Evolutionary conservation across 345 rosid genomes (phyloP).

Genomic region (Moricandia moricandioides): DNA sequence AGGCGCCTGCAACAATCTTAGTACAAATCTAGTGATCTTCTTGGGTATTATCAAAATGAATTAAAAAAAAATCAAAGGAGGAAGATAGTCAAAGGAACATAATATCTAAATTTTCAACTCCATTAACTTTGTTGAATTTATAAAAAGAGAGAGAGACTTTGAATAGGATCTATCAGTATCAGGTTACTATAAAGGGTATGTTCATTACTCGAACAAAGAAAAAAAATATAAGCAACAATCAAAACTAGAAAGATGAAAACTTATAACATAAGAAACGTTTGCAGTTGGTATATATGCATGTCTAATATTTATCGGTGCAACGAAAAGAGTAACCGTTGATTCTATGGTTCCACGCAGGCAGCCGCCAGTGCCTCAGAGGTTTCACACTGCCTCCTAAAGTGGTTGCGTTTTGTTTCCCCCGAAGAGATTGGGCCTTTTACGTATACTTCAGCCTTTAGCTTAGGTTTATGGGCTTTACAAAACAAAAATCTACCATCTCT

Average conservation of each 20-base stretch:
- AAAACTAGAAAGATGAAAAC: background rate
- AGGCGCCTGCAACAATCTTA: conserved; percentile 19
- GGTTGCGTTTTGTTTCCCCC: background rate
- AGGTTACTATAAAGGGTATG: conserved; percentile 10
- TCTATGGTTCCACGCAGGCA: background rate
- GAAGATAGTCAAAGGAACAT: conserved; percentile 35
- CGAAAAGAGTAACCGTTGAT: background rate
- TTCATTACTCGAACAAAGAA: conserved; percentile 17
- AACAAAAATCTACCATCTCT: no score
- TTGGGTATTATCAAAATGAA: background rate
- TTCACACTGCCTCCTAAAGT: background rate
- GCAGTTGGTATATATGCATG: background rate
- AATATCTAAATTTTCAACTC: conserved; percentile 32
- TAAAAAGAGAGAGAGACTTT: conserved; percentile 12
- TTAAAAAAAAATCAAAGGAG: background rate
- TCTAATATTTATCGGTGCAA: background rate
- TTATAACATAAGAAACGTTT: background rate
- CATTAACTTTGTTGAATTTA: background rate
- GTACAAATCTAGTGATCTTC: conserved; percentile 20
- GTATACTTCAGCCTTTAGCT: no score
- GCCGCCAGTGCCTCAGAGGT: background rate
- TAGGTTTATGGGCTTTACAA: no score
- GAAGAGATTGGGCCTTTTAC: background rate
- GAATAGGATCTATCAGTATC: conserved; percentile 21
- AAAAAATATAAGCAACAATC: background rate